phyloP scores from a whole-genome alignment of 768 basidiomycete genomes.

The Leccinellum luteum region DNA sequence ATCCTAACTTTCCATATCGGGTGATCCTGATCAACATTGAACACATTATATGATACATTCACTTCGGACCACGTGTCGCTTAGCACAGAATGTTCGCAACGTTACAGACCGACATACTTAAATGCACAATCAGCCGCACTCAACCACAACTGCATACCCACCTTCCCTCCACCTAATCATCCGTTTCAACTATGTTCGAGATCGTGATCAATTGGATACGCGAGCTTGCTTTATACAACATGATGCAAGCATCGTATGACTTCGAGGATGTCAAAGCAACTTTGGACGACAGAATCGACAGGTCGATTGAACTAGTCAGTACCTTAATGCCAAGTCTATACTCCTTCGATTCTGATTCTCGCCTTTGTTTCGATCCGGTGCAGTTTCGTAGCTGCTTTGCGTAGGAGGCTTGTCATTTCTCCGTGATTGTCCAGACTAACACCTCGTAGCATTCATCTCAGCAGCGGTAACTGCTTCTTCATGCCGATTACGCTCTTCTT shows the following conservation, averaged over 20 bases:
- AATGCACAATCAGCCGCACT: background rate
- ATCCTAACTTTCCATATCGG: conserved; percentile 1
- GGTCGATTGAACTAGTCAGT: conserved; percentile 25
- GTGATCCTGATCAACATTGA: too few species aligned
- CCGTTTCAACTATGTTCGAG: background rate
- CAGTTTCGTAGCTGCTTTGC: conserved; percentile 17
- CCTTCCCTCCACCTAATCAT: conserved; percentile 5
- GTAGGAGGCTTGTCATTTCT: background rate
- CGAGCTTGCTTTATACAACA: conserved; percentile 15
- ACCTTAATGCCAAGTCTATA: too few species aligned
- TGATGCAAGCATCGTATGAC: conserved; percentile 15
- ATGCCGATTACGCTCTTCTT: conserved; percentile 13
- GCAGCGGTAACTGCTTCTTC: conserved; percentile 4
- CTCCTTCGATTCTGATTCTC: background rate
- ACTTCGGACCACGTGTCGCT: background rate
- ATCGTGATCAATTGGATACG: background rate
- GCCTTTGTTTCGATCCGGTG: background rate
- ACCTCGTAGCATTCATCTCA: conserved; percentile 19
- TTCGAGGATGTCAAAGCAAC: conserved; percentile 20
- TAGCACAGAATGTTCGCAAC: too few species aligned
- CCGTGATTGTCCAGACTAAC: background rate
- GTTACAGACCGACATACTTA: too few species aligned
- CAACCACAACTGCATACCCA: background rate
- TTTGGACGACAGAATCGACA: conserved; percentile 15
- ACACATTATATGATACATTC: too few species aligned